These are phyloP conservation scores for Cyclocybe aegerita DNA, from an alignment of 768 basidiomycete species.

Conservation along the genomic window DNA sequence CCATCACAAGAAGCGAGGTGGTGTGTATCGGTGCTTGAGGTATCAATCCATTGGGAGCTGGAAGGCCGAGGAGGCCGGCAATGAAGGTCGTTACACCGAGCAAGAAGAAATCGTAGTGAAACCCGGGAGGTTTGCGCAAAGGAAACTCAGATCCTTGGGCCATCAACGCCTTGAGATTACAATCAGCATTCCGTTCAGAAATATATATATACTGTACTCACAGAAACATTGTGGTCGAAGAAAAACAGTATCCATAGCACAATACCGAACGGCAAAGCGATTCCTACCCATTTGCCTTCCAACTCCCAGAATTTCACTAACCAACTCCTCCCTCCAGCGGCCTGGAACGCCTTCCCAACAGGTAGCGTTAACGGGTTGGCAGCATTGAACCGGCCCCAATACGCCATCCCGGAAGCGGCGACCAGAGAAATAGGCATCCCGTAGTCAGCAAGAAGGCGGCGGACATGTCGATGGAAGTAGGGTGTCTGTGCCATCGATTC, in stretches of 20 bases:
- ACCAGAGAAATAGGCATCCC: slow-evolving; percentile 89
- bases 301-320: slow-evolving; percentile 88
- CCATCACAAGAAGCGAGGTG: slow-evolving; percentile 73
- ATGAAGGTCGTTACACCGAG: slow-evolving; percentile 90
- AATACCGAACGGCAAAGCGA: slow-evolving; percentile 87
- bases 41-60: slow-evolving; percentile 84
- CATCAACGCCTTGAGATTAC: slow-evolving; percentile 69
- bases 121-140: slow-evolving; percentile 85
- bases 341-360: slow-evolving; percentile 63
- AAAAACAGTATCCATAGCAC: slow-evolving; percentile 91
- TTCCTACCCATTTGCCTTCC: slow-evolving; percentile 84
- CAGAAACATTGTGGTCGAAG: slow-evolving; percentile 94
- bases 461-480: slow-evolving; percentile 72
- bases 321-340: slow-evolving; percentile 76
- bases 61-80: slow-evolving; percentile 81
- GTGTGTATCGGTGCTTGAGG: slow-evolving; percentile 95
- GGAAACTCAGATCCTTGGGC: slow-evolving; percentile 90
- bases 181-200: slow-evolving; percentile 4
- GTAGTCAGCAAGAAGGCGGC: slow-evolving; percentile 81
- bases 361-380: slow-evolving; percentile 68
- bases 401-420: slow-evolving; percentile 73
- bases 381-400: slow-evolving; percentile 78
- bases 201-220: slow-evolving; percentile 33
- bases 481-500: slow-evolving; percentile 58
- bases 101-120: slow-evolving; percentile 88